These are phyloP conservation scores for Moesziomyces sp. DNA, from an alignment of 1,284 basidiomycete species.

Conservation along the genomic window DNA sequence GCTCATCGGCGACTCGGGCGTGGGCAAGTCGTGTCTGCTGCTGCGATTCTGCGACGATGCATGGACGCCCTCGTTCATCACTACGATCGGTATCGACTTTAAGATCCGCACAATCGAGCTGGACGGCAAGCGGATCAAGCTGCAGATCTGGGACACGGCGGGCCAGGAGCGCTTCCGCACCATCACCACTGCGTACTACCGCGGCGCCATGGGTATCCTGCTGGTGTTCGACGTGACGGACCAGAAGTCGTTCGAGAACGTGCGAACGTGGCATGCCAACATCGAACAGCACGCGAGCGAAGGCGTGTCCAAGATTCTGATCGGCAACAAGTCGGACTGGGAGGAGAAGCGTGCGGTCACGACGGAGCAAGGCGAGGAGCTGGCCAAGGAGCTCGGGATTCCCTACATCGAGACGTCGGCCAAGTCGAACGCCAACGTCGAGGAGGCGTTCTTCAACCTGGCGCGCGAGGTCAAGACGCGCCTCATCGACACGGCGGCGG, in stretches of 20 bases:
- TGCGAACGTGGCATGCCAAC: constrained; percentile 97
- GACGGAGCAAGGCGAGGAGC: constrained; percentile 77
- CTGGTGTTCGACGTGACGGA: constrained; percentile 99
- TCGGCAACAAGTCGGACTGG: constrained; percentile 99
- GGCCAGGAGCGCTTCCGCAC: constrained; percentile 99
- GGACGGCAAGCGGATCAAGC: constrained; percentile 93
- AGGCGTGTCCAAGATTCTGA: constrained; percentile 98
- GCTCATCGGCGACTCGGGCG: constrained; percentile 66
- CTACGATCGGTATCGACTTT: constrained; percentile 82
- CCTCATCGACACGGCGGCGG: constrained; percentile 78
- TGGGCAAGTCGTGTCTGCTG: constrained; percentile 98
- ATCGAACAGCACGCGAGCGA: constrained; percentile 99
- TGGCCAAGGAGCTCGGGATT: constrained; percentile 89
- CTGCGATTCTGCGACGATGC: constrained; percentile 99
- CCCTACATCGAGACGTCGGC: constrained; percentile 98
- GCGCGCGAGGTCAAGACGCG: constrained; percentile 84
- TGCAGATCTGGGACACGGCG: constrained; percentile 99
- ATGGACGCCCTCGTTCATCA: constrained; percentile 99
- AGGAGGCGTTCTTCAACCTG: constrained; percentile 97
- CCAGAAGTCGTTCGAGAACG: constrained; percentile 97
- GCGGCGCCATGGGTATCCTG: constrained; percentile 98
- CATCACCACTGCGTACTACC: constrained; percentile 99
- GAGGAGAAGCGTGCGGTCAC: constrained; percentile 93
- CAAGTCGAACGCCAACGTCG: constrained; percentile 96
- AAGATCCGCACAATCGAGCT: constrained; percentile 92